A percentile compares a stretch with the other conserved stretches of the same genome.
These are phyloP conservation scores for Dendrobium officinale DNA, from an alignment of 106 monocot genomes.

Conservation along the genomic window DNA sequence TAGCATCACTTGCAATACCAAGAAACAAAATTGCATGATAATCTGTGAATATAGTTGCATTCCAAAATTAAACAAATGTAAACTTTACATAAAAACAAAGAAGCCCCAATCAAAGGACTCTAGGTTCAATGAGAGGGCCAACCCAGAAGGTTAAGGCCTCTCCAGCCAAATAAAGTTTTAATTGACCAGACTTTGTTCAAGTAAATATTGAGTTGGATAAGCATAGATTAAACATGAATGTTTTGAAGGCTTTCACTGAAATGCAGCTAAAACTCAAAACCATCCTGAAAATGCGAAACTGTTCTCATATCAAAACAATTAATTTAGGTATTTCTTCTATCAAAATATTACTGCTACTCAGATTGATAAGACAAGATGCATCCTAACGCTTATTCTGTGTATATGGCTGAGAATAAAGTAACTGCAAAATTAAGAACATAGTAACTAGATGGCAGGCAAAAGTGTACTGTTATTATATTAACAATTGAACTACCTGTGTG, in stretches of 20 bases:
- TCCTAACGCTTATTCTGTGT: not conserved
- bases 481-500: not conserved
- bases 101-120: too few species aligned
- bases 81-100: not conserved
- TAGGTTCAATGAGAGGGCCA: too few species aligned
- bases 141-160: too few species aligned
- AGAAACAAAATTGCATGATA: not conserved
- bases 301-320: not conserved
- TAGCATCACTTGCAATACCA: not conserved
- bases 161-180: too few species aligned
- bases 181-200: too few species aligned
- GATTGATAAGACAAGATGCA: not conserved
- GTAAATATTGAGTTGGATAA: too few species aligned
- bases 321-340: not conserved
- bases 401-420: not conserved
- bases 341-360: not conserved
- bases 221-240: too few species aligned
- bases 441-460: not conserved
- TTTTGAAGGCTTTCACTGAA: too few species aligned
- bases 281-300: not conserved
- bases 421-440: not conserved
- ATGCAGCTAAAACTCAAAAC: too few species aligned
- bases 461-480: too few species aligned
- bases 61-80: not conserved
- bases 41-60: not conserved